Percentiles rank a stretch among this genome's conserved stretches.
phyloP scores from a whole-genome alignment of 1,284 basidiomycete species.

The Sanguinoderma infundibulare region DNA sequence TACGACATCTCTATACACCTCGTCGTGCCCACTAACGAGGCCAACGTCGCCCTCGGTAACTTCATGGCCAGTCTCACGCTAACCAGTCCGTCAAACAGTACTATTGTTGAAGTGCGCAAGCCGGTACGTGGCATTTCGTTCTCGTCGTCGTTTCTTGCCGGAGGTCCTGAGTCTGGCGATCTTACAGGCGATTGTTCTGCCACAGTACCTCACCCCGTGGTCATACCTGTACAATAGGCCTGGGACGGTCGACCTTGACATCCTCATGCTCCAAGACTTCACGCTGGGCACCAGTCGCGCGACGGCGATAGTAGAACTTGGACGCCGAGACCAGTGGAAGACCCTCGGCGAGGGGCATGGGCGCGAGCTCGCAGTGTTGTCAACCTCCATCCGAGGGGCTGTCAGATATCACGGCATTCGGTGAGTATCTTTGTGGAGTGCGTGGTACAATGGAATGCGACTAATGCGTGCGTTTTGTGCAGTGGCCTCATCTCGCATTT shows the following conservation, averaged over 20 bases:
- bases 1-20: constrained; percentile 75
- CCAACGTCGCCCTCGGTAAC: constrained; percentile 76
- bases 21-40: constrained; percentile 64
- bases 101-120: constrained; percentile 58
- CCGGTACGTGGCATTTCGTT: constrained; percentile 52
- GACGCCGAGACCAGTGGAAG: constrained; percentile 72
- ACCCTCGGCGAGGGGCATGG: constrained; percentile 66
- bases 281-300: constrained; percentile 51
- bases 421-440: constrained; percentile 41
- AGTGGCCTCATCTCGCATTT: constrained; percentile 75
- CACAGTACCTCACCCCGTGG: constrained; percentile 40
- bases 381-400: constrained; percentile 61
- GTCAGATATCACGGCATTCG: constrained; percentile 68
- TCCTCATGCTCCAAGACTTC: constrained; percentile 61
- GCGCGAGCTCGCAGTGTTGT: constrained; percentile 68
- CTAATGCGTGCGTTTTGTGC: constrained; percentile 5
- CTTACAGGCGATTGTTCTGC: constrained; percentile 62
- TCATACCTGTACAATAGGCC: constrained; percentile 46
- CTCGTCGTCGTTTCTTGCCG: background rate
- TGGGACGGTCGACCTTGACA: constrained; percentile 47
- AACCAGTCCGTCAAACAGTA: constrained; percentile 59
- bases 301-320: constrained; percentile 62
- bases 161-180: background rate
- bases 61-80: constrained; percentile 76
- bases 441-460: background rate